A percentile compares a stretch with the other conserved stretches of the same genome.
These are phyloP conservation scores for Salix arbutifolia DNA, from an alignment of 345 rosid species.

Conservation along the genomic window DNA sequence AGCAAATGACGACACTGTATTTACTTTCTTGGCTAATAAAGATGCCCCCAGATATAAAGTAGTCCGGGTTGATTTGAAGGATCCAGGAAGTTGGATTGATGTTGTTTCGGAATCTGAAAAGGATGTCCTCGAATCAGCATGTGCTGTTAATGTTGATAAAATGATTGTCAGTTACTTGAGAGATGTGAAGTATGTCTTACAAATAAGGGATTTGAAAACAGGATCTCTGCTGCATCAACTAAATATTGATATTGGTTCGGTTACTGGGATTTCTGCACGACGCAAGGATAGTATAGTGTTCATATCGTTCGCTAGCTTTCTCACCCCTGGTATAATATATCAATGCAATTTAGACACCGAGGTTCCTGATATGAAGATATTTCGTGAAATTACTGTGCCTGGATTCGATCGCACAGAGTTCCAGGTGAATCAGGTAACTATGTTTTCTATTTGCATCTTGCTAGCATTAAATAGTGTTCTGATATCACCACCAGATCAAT, in stretches of 20 bases:
- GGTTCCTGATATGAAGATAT: conserved; percentile 60
- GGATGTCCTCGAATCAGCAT: conserved; percentile 73
- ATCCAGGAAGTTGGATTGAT: conserved; percentile 70
- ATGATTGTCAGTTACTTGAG: conserved; percentile 77
- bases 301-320: conserved; percentile 73
- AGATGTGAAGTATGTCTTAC: conserved; percentile 72
- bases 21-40: conserved; percentile 75
- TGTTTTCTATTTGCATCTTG: background rate
- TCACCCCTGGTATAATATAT: conserved; percentile 80
- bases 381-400: conserved; percentile 67
- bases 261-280: conserved; percentile 55
- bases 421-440: conserved; percentile 66
- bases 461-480: no score
- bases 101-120: conserved; percentile 65
- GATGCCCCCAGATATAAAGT: conserved; percentile 82
- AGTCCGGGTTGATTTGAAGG: conserved; percentile 69
- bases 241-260: conserved; percentile 78
- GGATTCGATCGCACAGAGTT: conserved; percentile 76
- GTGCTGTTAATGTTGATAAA: conserved; percentile 59
- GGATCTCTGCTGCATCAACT: conserved; percentile 68
- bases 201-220: conserved; percentile 70
- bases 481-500: no score
- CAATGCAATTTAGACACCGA: conserved; percentile 53
- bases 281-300: conserved; percentile 57
- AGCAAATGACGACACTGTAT: conserved; percentile 66